phyloP scores from a whole-genome alignment of 148 eudicot species.

The Salicornia ramosissima region DNA sequence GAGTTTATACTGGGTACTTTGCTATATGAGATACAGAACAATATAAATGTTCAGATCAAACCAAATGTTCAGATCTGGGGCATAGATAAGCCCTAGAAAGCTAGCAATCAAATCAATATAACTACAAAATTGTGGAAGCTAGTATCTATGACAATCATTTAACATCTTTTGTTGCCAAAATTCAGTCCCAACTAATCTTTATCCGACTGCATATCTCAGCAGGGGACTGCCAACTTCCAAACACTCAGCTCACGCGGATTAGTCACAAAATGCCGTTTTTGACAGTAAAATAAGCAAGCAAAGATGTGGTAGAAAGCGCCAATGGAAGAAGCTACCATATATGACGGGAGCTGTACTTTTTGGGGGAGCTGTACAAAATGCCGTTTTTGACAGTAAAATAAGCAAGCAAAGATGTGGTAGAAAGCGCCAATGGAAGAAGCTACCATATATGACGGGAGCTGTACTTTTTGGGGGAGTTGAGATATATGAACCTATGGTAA shows the following conservation, averaged over 20 bases:
- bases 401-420: not conserved
- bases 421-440: not conserved
- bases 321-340: constrained; percentile 2
- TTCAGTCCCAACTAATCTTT: not conserved
- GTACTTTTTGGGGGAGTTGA: not conserved
- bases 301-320: not conserved
- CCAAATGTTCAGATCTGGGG: not conserved
- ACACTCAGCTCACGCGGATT: not conserved
- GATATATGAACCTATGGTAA: constrained; percentile 11
- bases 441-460: constrained; percentile 7
- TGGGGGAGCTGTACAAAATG: constrained; percentile 7
- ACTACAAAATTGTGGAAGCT: constrained; percentile 17
- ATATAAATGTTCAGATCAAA: not conserved
- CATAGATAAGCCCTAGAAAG: not conserved
- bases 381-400: not conserved
- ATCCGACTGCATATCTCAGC: not conserved
- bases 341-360: not conserved
- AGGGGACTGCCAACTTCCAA: not conserved
- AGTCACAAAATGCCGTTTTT: constrained; percentile 7
- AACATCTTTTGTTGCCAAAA: constrained; percentile 5
- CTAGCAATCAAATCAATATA: constrained; percentile 6
- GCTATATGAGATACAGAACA: not conserved
- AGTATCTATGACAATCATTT: not conserved
- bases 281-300: not conserved
- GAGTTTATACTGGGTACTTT: not conserved